phyloP scores from a whole-genome alignment of 768 basidiomycete species.

The Auriculariales sp. region DNA sequence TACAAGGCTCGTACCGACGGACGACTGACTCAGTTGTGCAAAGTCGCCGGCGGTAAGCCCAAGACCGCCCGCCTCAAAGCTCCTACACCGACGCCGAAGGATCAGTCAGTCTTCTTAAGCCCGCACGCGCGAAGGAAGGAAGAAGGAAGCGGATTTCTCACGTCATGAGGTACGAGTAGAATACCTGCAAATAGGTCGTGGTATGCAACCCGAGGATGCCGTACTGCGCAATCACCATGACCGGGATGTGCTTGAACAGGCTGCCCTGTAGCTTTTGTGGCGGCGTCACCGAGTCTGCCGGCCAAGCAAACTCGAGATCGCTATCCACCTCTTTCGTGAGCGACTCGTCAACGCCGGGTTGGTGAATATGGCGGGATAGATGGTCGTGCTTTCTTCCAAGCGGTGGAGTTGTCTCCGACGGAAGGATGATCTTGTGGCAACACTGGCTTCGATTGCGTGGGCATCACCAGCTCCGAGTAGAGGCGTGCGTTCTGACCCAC shows the following conservation, averaged over 20 bases:
- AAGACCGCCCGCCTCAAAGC: conserved; percentile 72
- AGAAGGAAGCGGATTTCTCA: too few relatives aligned
- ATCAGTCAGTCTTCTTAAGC: too few relatives aligned
- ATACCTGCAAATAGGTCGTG: conserved; percentile 81
- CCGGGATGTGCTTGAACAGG: conserved; percentile 58
- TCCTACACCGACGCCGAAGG: too few relatives aligned
- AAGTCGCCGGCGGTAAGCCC: conserved; percentile 86
- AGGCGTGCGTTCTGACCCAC: too few relatives aligned
- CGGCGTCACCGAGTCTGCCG: too few relatives aligned
- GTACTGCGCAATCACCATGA: conserved; percentile 81
- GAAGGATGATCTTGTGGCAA: too few relatives aligned
- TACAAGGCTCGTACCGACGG: neutral
- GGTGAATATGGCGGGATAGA: neutral
- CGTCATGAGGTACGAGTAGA: conserved; percentile 85
- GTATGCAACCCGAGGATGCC: conserved; percentile 81
- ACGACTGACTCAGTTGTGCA: conserved; percentile 64
- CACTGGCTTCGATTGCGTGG: too few relatives aligned
- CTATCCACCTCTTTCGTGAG: too few relatives aligned
- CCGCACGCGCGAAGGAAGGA: too few relatives aligned
- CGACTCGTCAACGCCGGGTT: neutral
- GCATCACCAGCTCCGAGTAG: too few relatives aligned
- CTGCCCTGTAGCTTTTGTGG: conserved; percentile 40
- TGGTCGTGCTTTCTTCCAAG: too few relatives aligned
- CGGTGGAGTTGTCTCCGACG: too few relatives aligned
- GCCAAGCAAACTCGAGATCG: neutral